Evolutionary conservation across 345 rosid genomes (phyloP).

Genomic region (Corchorus olitorius): DNA sequence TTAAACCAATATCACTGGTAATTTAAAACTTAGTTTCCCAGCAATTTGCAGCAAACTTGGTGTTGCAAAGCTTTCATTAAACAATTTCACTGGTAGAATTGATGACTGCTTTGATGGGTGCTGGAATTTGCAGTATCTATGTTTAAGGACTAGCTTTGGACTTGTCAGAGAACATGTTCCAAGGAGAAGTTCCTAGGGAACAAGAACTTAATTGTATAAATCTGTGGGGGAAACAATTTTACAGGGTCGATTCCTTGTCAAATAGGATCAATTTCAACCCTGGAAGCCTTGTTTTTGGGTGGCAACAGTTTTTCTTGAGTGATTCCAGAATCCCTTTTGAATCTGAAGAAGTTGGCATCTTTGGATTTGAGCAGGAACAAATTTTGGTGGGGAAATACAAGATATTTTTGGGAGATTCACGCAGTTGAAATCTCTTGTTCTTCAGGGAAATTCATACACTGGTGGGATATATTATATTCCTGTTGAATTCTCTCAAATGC

Average conservation of each 20-base stretch:
- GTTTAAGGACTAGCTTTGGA: slow-evolving; percentile 69
- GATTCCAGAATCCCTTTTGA: slow-evolving; percentile 67
- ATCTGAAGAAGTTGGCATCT: slow-evolving; percentile 49
- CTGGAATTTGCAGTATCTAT: slow-evolving; percentile 49
- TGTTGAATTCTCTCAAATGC: slow-evolving; percentile 49
- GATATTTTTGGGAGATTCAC: slow-evolving; percentile 66
- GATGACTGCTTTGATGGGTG: slow-evolving; percentile 56
- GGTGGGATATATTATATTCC: slow-evolving; percentile 71
- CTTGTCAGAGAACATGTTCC: slow-evolving; percentile 56
- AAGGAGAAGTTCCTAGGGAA: slow-evolving; percentile 54
- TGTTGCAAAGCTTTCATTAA: slow-evolving; percentile 63
- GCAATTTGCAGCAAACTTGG: slow-evolving; percentile 51
- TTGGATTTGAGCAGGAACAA: slow-evolving; percentile 76
- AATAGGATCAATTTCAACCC: slow-evolving; percentile 62
- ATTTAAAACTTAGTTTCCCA: slow-evolving; percentile 51
- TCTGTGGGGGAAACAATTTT: slow-evolving; percentile 72
- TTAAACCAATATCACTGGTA: no score
- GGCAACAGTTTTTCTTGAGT: slow-evolving; percentile 52
- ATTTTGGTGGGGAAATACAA: slow-evolving; percentile 67
- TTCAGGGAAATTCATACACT: slow-evolving; percentile 59
- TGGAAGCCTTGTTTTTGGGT: slow-evolving; percentile 64
- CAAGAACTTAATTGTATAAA: slow-evolving; percentile 45
- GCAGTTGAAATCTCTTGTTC: slow-evolving; percentile 51
- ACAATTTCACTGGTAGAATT: slow-evolving; percentile 59
- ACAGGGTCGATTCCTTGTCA: slow-evolving; percentile 55